These are phyloP conservation scores for Lichina pygmaea DNA, from an alignment of 495 filamentous ascomycete species.

Conservation along the genomic window DNA sequence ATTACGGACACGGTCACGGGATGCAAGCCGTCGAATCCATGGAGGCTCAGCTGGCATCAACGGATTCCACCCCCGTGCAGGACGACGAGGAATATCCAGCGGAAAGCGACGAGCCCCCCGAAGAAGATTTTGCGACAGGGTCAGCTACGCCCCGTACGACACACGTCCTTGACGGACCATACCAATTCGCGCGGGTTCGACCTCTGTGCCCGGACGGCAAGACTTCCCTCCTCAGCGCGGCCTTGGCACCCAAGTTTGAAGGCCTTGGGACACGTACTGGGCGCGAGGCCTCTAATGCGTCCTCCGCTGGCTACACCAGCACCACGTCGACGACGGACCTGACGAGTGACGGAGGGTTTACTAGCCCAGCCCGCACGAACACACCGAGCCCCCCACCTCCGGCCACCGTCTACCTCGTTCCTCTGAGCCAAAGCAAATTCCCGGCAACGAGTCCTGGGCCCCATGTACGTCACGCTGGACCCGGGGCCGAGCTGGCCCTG, in stretches of 20 bases:
- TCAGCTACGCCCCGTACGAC: slow-evolving; percentile 14
- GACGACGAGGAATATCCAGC: slow-evolving; percentile 19
- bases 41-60: slow-evolving; percentile 1
- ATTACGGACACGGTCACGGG: neutral
- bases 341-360: slow-evolving; percentile 74
- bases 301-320: slow-evolving; percentile 53
- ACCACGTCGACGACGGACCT: slow-evolving; percentile 59
- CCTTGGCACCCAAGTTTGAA: slow-evolving; percentile 26
- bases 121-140: slow-evolving; percentile 5
- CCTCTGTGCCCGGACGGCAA: slow-evolving; percentile 21
- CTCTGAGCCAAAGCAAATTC: slow-evolving; percentile 6
- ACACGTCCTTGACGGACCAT: slow-evolving; percentile 11
- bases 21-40: neutral
- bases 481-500: slow-evolving; percentile 17
- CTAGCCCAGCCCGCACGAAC: slow-evolving; percentile 68
- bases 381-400: slow-evolving; percentile 67
- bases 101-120: slow-evolving; percentile 28
- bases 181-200: slow-evolving; percentile 16
- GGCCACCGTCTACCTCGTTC: slow-evolving; percentile 1
- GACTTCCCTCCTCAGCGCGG: slow-evolving; percentile 57
- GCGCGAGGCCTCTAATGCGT: slow-evolving; percentile 25
- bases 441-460: slow-evolving; percentile 14
- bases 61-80: slow-evolving; percentile 7
- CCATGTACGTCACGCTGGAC: slow-evolving; percentile 2
- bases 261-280: slow-evolving; percentile 6